These are phyloP conservation scores for Fusarium humuli DNA, from an alignment of 2,329 filamentous ascomycete species.

Conservation along the genomic window DNA sequence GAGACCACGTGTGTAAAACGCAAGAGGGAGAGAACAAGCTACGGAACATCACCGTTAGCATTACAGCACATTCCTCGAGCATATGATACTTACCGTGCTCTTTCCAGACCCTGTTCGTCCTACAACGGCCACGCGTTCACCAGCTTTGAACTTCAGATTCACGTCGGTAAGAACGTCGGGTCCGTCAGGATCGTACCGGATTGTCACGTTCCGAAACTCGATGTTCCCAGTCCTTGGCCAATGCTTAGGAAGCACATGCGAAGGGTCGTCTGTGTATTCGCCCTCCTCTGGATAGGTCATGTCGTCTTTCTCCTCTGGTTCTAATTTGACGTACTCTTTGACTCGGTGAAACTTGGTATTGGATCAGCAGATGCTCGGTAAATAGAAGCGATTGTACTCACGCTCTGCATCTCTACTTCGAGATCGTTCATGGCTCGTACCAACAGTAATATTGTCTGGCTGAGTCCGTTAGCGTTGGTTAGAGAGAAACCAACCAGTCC, in stretches of 20 bases:
- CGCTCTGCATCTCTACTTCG: conserved; percentile 67
- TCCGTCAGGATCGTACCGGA: conserved; percentile 60
- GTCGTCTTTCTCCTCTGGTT: conserved; percentile 58
- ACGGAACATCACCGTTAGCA: conserved; percentile 16
- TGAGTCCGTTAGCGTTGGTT: conserved; percentile 66
- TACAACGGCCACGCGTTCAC: conserved; percentile 81
- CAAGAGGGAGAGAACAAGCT: conserved; percentile 65
- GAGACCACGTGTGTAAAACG: conserved; percentile 64
- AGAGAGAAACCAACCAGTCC: conserved; percentile 68
- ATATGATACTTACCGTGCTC: conserved; percentile 71
- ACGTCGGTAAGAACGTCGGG: conserved; percentile 63
- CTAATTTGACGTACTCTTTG: conserved; percentile 60
- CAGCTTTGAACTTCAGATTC: conserved; percentile 67
- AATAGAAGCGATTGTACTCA: conserved; percentile 47
- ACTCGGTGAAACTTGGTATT: conserved; percentile 59
- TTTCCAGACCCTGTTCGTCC: conserved; percentile 87
- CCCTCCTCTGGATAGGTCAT: conserved; percentile 54
- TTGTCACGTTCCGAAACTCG: conserved; percentile 63
- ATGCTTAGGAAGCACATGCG: conserved; percentile 54
- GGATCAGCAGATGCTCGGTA: conserved; percentile 18
- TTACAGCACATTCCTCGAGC: background rate
- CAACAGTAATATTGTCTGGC: conserved; percentile 62
- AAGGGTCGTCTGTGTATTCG: conserved; percentile 55
- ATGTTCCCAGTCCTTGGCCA: conserved; percentile 62
- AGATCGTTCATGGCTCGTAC: conserved; percentile 67